Base-by-base conservation (phyloP, 257 asterid species). In the Forsythia viridissima region DNA sequence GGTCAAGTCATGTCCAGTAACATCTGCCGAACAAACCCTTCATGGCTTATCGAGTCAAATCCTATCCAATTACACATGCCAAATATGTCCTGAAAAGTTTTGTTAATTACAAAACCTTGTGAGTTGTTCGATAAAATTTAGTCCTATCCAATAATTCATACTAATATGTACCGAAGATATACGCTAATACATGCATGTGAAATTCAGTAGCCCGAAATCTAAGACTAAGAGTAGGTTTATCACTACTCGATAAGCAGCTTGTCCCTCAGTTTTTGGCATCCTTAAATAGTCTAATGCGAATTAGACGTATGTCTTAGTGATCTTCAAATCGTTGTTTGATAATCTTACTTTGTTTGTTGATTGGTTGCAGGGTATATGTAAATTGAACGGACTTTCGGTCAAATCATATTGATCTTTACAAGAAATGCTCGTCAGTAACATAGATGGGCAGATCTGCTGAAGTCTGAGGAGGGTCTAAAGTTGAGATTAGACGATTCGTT, bases 291-390 rank as follows among this genome's bases (percentile, higher is more conserved):
- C 55, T 13, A 46, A 43, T 13, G 55, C 18, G 55, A 46, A 46
- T 4, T 46, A 46, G 55, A 46, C 13, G 84, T 43, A 13, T 34
- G 13, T 5, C 2, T 39, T 11, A 13, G 10, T 72, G 20, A 41
- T 43, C n/a, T 51, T 15, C 66, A 15, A n/a, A 21, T 24, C 24
- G 0, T 16, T 41, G 39, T 57, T 13, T 79, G 39, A 66, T 18
- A 1, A 74, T 74, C 48, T 36, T 10, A 71, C 51, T 15, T 63
- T 57, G 20, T 67, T 40, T 75, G 12, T 38, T 39, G 52, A 46
- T 43, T 67, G 38, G 16, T 83, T 74, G 83, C 85, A 84, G 87
- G 87, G 8, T 84, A 10, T 76, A 68, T 59, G 65, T 84, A 72
- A 76, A 76, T 10, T 84, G 79, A 77, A 83, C 37, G 65, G 65